These are phyloP conservation scores for Sapria himalayana DNA, from an alignment of 345 rosid species.

Conservation along the genomic window DNA sequence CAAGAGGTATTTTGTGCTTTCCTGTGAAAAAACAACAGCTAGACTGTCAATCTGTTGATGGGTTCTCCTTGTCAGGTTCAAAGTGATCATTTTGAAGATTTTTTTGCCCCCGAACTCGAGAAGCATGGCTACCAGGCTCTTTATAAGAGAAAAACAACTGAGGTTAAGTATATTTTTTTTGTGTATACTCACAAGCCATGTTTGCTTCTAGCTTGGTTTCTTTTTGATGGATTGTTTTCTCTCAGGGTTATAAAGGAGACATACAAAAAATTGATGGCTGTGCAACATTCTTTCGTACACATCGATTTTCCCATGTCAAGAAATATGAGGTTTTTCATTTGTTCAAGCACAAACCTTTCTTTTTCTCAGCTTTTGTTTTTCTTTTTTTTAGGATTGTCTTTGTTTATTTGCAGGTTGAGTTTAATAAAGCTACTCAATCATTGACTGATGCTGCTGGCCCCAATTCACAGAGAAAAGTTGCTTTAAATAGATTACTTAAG, in stretches of 20 bases:
- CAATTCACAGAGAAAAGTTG: slow-evolving; percentile 61
- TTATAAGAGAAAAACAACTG: slow-evolving; percentile 73
- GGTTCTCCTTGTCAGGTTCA: slow-evolving; percentile 41
- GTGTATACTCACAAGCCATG: not conserved
- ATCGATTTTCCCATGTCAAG: slow-evolving; percentile 89
- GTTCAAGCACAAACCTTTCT: not conserved
- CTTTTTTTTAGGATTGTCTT: slow-evolving; percentile 6
- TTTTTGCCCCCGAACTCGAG: slow-evolving; percentile 82
- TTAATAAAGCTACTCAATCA: slow-evolving; percentile 96
- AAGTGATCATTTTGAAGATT: slow-evolving; percentile 76
- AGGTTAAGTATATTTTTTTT: slow-evolving; percentile 24
- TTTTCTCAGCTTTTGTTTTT: slow-evolving; percentile 5
- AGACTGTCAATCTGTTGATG: no score
- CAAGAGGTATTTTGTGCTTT: slow-evolving; percentile 45
- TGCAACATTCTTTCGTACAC: slow-evolving; percentile 88
- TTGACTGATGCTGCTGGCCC: slow-evolving; percentile 80
- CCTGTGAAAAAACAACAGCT: no score
- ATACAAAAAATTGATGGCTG: slow-evolving; percentile 57
- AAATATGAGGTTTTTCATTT: slow-evolving; percentile 63
- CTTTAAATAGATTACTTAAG: slow-evolving; percentile 77
- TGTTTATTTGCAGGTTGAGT: slow-evolving; percentile 54
- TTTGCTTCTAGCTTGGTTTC: not conserved
- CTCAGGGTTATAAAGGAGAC: slow-evolving; percentile 56
- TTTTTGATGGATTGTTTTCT: not conserved
- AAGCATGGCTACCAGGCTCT: slow-evolving; percentile 90